These are phyloP conservation scores for Chaetomium strumarium DNA, from an alignment of 2,329 filamentous ascomycete genomes.

Conservation along the genomic window DNA sequence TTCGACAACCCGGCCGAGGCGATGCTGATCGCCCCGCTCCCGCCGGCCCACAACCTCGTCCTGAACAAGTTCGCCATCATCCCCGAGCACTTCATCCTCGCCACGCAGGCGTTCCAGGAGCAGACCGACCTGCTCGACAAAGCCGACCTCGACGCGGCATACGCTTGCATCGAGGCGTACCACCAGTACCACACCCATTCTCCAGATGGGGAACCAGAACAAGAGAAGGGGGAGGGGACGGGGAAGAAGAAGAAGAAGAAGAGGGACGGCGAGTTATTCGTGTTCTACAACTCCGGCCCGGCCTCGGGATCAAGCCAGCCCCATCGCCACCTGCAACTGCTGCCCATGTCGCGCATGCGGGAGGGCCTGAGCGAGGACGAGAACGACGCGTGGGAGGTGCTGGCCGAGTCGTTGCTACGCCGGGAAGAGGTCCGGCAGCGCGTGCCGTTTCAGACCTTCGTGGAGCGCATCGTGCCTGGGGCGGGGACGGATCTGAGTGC, in stretches of 20 bases:
- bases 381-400: slow-evolving; percentile 40
- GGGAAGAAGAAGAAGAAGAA: background rate
- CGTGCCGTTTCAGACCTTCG: slow-evolving; percentile 42
- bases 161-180: slow-evolving; percentile 57
- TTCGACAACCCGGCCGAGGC: slow-evolving; percentile 56
- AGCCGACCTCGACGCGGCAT: slow-evolving; percentile 55
- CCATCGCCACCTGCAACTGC: slow-evolving; percentile 66
- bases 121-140: slow-evolving; percentile 59
- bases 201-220: slow-evolving; percentile 4
- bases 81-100: slow-evolving; percentile 65
- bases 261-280: slow-evolving; percentile 43
- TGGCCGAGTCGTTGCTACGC: slow-evolving; percentile 37
- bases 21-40: slow-evolving; percentile 48
- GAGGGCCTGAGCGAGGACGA: slow-evolving; percentile 38
- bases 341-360: slow-evolving; percentile 59
- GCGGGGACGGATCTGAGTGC: slow-evolving; percentile 32
- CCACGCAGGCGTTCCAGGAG: slow-evolving; percentile 56
- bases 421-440: slow-evolving; percentile 8
- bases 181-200: slow-evolving; percentile 7
- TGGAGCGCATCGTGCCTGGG: slow-evolving; percentile 25
- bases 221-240: slow-evolving; percentile 18
- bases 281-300: slow-evolving; percentile 65
- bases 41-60: slow-evolving; percentile 55
- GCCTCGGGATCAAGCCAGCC: slow-evolving; percentile 67
- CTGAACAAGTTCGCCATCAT: slow-evolving; percentile 73